Percentiles rank a stretch among this genome's conserved stretches.
These are phyloP conservation scores for Phalaenopsis aphrodite DNA, from an alignment of 106 monocot genomes.

Conservation along the genomic window DNA sequence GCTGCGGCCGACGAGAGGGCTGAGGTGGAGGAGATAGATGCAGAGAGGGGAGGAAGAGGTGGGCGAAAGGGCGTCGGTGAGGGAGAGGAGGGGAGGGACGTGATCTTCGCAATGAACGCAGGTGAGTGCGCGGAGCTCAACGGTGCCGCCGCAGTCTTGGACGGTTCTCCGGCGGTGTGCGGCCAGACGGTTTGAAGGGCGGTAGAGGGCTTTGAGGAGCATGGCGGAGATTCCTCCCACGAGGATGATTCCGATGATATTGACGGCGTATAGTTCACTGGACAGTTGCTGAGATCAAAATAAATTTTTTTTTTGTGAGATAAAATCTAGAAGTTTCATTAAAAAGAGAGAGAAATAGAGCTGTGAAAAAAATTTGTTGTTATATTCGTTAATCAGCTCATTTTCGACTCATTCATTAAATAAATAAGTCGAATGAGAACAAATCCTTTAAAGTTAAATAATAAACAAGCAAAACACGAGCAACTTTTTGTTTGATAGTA, in stretches of 20 bases:
- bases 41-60: slow-evolving; percentile 20
- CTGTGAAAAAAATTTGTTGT: no score
- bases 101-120: slow-evolving; percentile 44
- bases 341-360: no score
- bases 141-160: slow-evolving; percentile 8
- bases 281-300: no score
- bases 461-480: no score
- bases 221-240: slow-evolving; percentile 16
- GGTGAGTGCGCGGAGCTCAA: slow-evolving; percentile 48
- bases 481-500: no score
- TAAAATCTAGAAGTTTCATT: no score
- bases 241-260: slow-evolving; percentile 14
- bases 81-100: slow-evolving; percentile 34
- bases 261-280: slow-evolving; percentile 15
- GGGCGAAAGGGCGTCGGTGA: slow-evolving; percentile 32
- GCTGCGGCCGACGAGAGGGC: slow-evolving; percentile 55
- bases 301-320: no score
- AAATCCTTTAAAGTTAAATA: no score
- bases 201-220: slow-evolving; percentile 27
- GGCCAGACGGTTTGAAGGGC: slow-evolving; percentile 12
- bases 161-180: slow-evolving; percentile 23
- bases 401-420: no score
- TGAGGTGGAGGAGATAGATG: slow-evolving; percentile 59
- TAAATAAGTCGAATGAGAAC: no score
- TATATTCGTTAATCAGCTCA: no score